Percentiles rank a stretch among this genome's conserved stretches.
Conservation (phyloP, 805 yeast species). For the Pichia kluyveri region DNA sequence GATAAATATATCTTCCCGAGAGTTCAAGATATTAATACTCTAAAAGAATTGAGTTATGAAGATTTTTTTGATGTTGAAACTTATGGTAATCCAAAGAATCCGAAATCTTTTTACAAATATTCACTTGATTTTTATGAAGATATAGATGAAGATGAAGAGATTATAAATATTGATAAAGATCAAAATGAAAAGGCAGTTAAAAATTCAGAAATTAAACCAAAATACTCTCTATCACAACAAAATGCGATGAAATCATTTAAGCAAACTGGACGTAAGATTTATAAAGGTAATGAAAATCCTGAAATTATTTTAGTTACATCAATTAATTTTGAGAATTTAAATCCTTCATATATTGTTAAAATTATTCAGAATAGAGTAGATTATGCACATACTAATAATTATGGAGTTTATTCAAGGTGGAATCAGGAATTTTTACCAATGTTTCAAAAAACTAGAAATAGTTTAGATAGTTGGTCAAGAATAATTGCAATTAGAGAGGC, state of each 20-base stretch:
- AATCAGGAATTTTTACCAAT: constrained; percentile 70
- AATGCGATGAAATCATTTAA: constrained; percentile 48
- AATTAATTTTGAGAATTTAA: constrained; percentile 63
- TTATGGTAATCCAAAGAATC: too few species aligned
- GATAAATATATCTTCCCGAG: constrained; percentile 60
- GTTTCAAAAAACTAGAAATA: constrained; percentile 36
- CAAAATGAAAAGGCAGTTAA: constrained; percentile 33
- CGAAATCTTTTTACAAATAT: constrained; percentile 26
- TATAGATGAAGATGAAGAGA: constrained; percentile 18
- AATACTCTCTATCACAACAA: constrained; percentile 26
- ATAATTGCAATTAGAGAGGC: constrained; percentile 69
- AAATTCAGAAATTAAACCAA: constrained; percentile 12
- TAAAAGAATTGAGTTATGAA: constrained; percentile 47
- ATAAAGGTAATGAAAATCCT: constrained; percentile 37
- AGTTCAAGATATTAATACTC: constrained; percentile 57
- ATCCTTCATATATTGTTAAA: constrained; percentile 48
- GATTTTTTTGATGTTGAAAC: constrained; percentile 40
- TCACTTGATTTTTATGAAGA: constrained; percentile 32
- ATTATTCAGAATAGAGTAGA: constrained; percentile 82
- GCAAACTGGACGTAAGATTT: constrained; percentile 56
- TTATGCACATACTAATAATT: constrained; percentile 73
- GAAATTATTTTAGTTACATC: constrained; percentile 71
- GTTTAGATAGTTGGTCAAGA: constrained; percentile 51
- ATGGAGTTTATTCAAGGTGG: constrained; percentile 82
- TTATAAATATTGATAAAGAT: too few species aligned